These are phyloP conservation scores for Lichtheimia hyalospora DNA, from an alignment of 371 early-diverging fungal genomes.

Conservation along the genomic window DNA sequence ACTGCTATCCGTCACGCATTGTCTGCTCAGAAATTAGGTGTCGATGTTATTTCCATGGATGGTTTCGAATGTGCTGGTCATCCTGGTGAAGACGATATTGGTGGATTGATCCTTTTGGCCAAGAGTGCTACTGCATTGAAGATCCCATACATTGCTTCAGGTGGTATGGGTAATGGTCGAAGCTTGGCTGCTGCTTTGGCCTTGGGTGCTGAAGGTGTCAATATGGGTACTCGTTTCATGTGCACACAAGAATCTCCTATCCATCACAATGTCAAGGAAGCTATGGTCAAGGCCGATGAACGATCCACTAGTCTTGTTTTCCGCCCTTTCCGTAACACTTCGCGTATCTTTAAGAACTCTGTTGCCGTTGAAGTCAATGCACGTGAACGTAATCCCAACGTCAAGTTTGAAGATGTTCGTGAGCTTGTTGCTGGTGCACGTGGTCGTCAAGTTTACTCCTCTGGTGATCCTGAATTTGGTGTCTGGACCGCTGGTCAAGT, in stretches of 20 bases:
- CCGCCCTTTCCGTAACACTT: constrained; percentile 80
- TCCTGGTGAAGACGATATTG: constrained; percentile 83
- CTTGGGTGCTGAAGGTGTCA: constrained; percentile 70
- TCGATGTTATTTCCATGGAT: constrained; percentile 72
- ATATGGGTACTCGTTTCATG: constrained; percentile 89
- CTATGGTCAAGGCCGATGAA: constrained; percentile 71
- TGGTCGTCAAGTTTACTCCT: constrained; percentile 67
- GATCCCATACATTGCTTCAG: constrained; percentile 76
- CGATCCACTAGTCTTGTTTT: constrained; percentile 69
- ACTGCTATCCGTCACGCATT: constrained; percentile 76
- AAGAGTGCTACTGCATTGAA: constrained; percentile 64
- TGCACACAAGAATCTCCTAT: constrained; percentile 75
- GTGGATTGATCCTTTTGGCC: constrained; percentile 70
- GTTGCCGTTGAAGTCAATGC: constrained; percentile 70
- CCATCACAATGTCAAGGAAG: constrained; percentile 74
- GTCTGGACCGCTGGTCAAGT: constrained; percentile 82
- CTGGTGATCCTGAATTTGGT: constrained; percentile 72
- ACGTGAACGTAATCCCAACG: constrained; percentile 61
- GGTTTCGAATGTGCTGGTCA: constrained; percentile 87
- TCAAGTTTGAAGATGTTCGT: constrained; percentile 67
- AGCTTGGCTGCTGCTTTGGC: constrained; percentile 73
- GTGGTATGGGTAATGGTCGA: constrained; percentile 78
- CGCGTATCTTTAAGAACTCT: constrained; percentile 76
- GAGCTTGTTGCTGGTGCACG: constrained; percentile 71
- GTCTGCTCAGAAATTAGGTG: constrained; percentile 63